Conservation (phyloP, 129 eudicot species). For the Pulicaria dysenterica region DNA sequence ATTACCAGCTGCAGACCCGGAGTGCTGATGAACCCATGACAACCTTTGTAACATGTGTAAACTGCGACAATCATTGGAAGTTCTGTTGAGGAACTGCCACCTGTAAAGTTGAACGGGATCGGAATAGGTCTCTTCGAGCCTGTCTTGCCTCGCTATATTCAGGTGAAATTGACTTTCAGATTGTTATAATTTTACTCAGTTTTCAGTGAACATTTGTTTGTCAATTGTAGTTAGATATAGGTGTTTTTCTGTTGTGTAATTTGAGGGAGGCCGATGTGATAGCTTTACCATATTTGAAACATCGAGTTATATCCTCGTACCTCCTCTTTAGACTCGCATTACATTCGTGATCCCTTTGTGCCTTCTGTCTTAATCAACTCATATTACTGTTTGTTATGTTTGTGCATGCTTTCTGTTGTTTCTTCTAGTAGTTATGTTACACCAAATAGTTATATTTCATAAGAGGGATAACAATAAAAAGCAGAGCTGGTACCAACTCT, state of each 20-base stretch:
- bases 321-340: not conserved
- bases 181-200: constrained; percentile 10
- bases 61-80: constrained; percentile 93
- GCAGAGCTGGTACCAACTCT: too few species aligned
- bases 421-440: too few species aligned
- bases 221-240: constrained; percentile 23
- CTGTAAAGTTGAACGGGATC: constrained; percentile 3
- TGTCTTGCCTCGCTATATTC: not conserved
- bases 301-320: constrained; percentile 17
- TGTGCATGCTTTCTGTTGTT: not conserved
- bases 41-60: constrained; percentile 82
- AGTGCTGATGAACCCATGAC: constrained; percentile 99
- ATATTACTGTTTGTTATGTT: not conserved
- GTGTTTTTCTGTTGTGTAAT: constrained; percentile 4
- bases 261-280: constrained; percentile 16
- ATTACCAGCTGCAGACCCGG: constrained; percentile 89
- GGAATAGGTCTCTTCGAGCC: constrained; percentile 6
- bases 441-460: too few species aligned
- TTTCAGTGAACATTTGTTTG: constrained; percentile 16
- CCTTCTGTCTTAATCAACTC: constrained; percentile 7
- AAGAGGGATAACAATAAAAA: too few species aligned
- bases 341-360: not conserved
- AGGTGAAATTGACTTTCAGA: constrained; percentile 21
- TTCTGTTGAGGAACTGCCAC: constrained; percentile 46
- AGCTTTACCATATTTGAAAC: constrained; percentile 17